Evolutionary conservation across 495 filamentous ascomycete species (phyloP).

Genomic region (Podospora anserina): DNA sequence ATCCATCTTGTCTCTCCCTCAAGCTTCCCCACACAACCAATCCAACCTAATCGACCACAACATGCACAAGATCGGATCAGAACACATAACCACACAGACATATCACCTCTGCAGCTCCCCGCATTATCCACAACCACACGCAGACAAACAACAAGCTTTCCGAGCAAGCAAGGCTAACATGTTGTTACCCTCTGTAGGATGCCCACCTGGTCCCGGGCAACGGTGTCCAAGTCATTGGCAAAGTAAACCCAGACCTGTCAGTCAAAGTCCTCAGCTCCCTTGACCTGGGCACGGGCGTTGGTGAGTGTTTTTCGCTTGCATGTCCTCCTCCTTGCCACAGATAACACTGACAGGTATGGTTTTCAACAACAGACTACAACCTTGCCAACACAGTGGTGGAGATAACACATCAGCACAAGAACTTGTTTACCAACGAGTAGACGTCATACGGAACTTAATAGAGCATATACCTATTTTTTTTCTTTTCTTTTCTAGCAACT

Average conservation of each 20-base stretch:
- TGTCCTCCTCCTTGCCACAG: not conserved
- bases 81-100: constrained; percentile 3
- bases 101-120: not conserved
- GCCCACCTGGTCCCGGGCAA: constrained; percentile 74
- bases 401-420: constrained; percentile 78
- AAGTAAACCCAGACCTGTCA: constrained; percentile 76
- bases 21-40: not conserved
- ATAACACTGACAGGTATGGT: not conserved
- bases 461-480: not conserved
- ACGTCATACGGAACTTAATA: not conserved
- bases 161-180: constrained; percentile 3
- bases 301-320: constrained; percentile 43
- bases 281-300: constrained; percentile 73
- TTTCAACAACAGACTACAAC: constrained; percentile 61
- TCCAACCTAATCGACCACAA: not conserved
- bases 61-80: constrained; percentile 1
- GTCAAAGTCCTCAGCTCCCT: constrained; percentile 70
- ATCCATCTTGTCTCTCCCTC: not conserved
- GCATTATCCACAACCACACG: not conserved
- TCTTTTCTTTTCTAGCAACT: not conserved
- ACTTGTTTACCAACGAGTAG: constrained; percentile 48
- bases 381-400: constrained; percentile 81
- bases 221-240: constrained; percentile 85
- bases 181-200: constrained; percentile 49
- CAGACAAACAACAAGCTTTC: constrained; percentile 2